A percentile compares a stretch with the other conserved stretches of the same genome.
Evolutionary conservation across 2,329 filamentous ascomycete genomes (phyloP).

Genomic region (Ophidiomyces ophidiicola): DNA sequence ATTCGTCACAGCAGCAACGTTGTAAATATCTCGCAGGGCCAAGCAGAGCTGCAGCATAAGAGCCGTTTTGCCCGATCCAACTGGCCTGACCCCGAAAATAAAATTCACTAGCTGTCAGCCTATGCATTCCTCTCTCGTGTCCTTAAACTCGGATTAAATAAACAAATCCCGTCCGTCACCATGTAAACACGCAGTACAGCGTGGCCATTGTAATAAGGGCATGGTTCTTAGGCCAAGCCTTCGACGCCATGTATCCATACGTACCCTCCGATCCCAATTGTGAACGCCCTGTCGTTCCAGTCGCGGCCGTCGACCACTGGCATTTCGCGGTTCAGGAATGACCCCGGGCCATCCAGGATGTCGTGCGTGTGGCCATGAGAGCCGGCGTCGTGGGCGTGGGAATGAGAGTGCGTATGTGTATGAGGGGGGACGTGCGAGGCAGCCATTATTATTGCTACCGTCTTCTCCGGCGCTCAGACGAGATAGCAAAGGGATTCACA

Average conservation of each 20-base stretch:
- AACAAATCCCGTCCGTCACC: neutral
- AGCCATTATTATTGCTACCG: constrained; percentile 5
- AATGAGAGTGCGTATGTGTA: constrained; percentile 14
- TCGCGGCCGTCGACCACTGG: constrained; percentile 78
- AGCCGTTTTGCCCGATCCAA: constrained; percentile 93
- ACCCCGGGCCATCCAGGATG: constrained; percentile 86
- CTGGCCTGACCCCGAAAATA: constrained; percentile 50
- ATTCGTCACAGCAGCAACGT: constrained; percentile 91
- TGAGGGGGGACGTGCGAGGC: neutral
- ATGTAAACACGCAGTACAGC: neutral
- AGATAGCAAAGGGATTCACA: too few species aligned
- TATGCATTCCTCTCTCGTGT: neutral
- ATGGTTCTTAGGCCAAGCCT: neutral
- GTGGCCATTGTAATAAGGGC: too few species aligned
- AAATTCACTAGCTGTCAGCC: neutral
- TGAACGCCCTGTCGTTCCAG: constrained; percentile 84
- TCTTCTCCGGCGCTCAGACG: too few species aligned
- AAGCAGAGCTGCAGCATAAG: constrained; percentile 90
- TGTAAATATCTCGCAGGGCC: constrained; percentile 66
- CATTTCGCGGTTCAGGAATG: constrained; percentile 81
- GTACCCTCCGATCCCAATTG: constrained; percentile 94
- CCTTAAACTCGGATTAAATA: too few species aligned
- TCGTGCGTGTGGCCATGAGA: constrained; percentile 89
- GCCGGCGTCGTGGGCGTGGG: constrained; percentile 43
- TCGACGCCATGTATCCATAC: constrained; percentile 20